These are phyloP conservation scores for Sarocladiaceae sp. DNA, from an alignment of 2,329 filamentous ascomycete genomes.

Conservation along the genomic window DNA sequence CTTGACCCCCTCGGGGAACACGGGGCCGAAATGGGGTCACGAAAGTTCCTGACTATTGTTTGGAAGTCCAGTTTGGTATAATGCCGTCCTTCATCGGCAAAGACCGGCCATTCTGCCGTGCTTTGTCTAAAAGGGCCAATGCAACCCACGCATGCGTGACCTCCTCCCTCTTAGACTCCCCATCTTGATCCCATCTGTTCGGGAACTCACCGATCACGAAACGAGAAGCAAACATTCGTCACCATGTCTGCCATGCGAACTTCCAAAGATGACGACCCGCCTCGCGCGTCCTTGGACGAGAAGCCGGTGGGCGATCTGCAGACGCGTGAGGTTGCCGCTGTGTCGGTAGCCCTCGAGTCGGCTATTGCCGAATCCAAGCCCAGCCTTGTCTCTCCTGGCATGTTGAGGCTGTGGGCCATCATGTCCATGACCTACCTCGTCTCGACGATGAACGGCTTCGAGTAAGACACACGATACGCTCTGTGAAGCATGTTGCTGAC, in stretches of 20 bases:
- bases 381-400: slow-evolving; percentile 17
- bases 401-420: slow-evolving; percentile 25
- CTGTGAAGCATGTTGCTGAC: neutral
- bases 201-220: neutral
- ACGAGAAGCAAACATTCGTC: neutral
- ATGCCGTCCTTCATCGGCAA: neutral
- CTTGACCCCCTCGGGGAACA: neutral
- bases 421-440: slow-evolving; percentile 21
- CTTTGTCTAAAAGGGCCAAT: neutral
- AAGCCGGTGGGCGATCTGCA: neutral
- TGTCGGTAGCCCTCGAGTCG: slow-evolving; percentile 10
- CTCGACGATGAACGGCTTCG: slow-evolving; percentile 24
- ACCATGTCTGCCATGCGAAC: neutral
- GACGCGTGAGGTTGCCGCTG: slow-evolving; percentile 6
- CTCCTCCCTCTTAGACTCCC: neutral
- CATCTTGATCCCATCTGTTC: neutral
- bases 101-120: neutral
- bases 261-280: neutral
- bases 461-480: slow-evolving; percentile 8
- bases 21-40: neutral
- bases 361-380: slow-evolving; percentile 13
- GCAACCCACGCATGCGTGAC: neutral
- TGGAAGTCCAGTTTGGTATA: neutral
- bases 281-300: slow-evolving; percentile 1
- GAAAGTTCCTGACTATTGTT: neutral